Evolutionary conservation across 768 basidiomycete species (phyloP), one percentile per base, ranked within the genome.

Genomic region (Pulveroboletus sp.): DNA sequence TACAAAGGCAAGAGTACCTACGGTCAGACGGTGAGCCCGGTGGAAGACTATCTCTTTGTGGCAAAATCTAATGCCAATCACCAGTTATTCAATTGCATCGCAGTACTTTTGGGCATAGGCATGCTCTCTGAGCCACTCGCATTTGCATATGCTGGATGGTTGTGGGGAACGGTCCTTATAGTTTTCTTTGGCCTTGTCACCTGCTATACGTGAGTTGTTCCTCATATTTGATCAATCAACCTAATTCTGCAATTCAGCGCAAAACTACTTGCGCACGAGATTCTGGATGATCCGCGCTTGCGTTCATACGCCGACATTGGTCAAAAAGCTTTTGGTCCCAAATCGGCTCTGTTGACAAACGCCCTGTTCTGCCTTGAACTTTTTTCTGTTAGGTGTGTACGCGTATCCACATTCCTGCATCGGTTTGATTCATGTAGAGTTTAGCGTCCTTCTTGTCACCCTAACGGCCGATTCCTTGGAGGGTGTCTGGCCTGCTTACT

Each of bases 111-210:
- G 17, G 93, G 93, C 6, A 85, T 94, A 53, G 93, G 93, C 5
- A 85, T 95, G 75, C 76, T 94, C 16, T 90, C 90, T 12, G 85
- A 91, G 62, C 91, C 93, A 0, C 74, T 97, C 21, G 94, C 94
- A 0, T 95, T 97, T 59, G 82, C 93, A 1, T 91, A 90, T 59
- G 81, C 91, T 2, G 95, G 94, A 4, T 97, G 94, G 94, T 69
- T 85, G 16, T 72, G 76, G 32, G 94, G 95, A 1, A 85, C 84
- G 1, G 7, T 77, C 21, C 72, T 97, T 14, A 80, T 95, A 49
- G 62, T 90, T 11, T 78, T 80, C 44, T 94, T 92, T 58, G 91
- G 87, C 0, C 75, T 78, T 50, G 67, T 94, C 16, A 86, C 92
- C 8, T 95, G 91, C 62, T 90, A 97, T 66, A 94, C 91, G 91